These are phyloP conservation scores for Aciculosporium take DNA, from an alignment of 2,329 filamentous ascomycete species.

Conservation along the genomic window DNA sequence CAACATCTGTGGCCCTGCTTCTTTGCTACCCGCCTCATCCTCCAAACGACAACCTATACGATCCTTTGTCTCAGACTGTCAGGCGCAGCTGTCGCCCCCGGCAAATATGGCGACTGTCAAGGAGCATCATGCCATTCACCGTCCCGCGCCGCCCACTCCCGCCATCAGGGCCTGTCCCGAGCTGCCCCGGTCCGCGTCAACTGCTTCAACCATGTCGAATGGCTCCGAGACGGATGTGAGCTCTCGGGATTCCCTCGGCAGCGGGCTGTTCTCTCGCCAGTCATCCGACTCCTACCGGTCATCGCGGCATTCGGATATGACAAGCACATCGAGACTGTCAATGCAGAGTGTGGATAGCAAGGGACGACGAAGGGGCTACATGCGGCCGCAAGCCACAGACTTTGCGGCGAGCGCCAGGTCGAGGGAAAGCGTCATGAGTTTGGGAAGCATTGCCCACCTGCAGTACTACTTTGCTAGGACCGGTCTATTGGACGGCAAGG, in stretches of 20 bases:
- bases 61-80: neutral
- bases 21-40: neutral
- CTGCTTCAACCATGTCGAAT: conserved; percentile 44
- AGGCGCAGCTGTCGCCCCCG: neutral
- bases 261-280: conserved; percentile 40
- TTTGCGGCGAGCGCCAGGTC: conserved; percentile 85
- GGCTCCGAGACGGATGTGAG: conserved; percentile 36
- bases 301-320: conserved; percentile 29
- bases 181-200: conserved; percentile 51
- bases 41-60: neutral
- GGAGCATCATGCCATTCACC: conserved; percentile 14
- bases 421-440: conserved; percentile 85
- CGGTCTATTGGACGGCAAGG: conserved; percentile 84
- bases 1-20: neutral
- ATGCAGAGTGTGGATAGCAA: conserved; percentile 28
- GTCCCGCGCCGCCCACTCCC: conserved; percentile 37
- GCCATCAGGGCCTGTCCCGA: conserved; percentile 45
- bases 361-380: conserved; percentile 60
- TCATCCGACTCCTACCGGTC: conserved; percentile 46
- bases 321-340: conserved; percentile 28
- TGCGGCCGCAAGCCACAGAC: conserved; percentile 72
- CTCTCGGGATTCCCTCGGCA: conserved; percentile 40
- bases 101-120: conserved; percentile 20
- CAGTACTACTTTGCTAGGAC: conserved; percentile 98
- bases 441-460: conserved; percentile 91